Evolutionary conservation across 495 filamentous ascomycete species (phyloP).

Genomic region (Bombardia bombarda): DNA sequence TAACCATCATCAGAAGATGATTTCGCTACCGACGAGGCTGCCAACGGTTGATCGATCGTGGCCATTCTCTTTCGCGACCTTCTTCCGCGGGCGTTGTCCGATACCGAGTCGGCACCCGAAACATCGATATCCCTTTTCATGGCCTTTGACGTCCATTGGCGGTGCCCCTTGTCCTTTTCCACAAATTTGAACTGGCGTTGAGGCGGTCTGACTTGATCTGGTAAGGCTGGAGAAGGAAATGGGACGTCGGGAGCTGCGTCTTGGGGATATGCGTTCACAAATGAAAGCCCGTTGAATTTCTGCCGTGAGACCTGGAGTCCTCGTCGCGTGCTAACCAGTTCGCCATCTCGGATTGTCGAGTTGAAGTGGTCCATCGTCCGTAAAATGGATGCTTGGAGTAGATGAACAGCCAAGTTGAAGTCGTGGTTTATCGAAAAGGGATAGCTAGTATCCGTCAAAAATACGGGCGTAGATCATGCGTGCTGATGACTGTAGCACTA

Average conservation of each 20-base stretch:
- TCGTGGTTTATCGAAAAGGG: no score
- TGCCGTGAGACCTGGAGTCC: constrained; percentile 24
- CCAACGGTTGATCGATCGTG: neutral
- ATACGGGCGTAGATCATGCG: no score
- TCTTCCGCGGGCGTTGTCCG: constrained; percentile 1
- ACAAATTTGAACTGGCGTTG: constrained; percentile 14
- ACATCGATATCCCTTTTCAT: neutral
- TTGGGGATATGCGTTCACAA: constrained; percentile 21
- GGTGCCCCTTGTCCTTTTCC: constrained; percentile 3
- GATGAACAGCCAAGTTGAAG: no score
- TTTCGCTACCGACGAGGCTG: neutral
- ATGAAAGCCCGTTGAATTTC: constrained; percentile 22
- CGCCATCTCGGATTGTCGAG: constrained; percentile 19
- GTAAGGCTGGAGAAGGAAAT: neutral
- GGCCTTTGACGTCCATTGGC: neutral
- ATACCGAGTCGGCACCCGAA: neutral
- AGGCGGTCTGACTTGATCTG: neutral
- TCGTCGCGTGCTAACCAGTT: constrained; percentile 20
- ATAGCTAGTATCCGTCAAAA: no score
- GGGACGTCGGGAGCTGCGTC: neutral
- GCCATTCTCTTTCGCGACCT: constrained; percentile 6
- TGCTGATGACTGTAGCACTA: no score
- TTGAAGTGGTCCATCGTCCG: constrained; percentile 25
- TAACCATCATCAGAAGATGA: constrained; percentile 1
- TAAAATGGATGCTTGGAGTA: no score